Evolutionary conservation across 2,329 filamentous ascomycete species (phyloP), one percentile per base, ranked within the genome.

Genomic region (Alternaria novae-zelandiae): DNA sequence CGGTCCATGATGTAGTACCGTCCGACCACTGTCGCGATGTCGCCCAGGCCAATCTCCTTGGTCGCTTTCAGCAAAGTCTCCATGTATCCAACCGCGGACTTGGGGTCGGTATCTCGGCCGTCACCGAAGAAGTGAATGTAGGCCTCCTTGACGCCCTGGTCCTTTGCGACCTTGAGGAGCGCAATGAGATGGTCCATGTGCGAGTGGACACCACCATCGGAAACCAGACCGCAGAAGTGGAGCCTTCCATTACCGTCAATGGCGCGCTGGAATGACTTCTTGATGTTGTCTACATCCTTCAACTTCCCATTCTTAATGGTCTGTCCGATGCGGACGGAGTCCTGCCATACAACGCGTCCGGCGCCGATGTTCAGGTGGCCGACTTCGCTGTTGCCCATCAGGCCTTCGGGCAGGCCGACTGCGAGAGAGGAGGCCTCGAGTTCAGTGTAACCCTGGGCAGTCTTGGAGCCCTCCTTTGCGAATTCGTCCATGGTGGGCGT

Each of bases 91-190:
- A 89, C 90, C 60, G 92, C 91, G 64, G 93, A 97, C 87, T 97
- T 97, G 80, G 96, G 96, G 81, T 99, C 96, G 70, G 95, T 98
- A 79, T 99, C 96, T 80, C 96, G 92, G 74, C 96, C 96, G 82
- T 99, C 96, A 69, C 93, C 96, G 79, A 99, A 98, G 88, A 98
- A 98, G 87, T 99, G 96, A 78, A 99, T 96, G 85, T 91, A 98
- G 74, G 99, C 94, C 76, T 98, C 86, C 72, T 94, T 93, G 32
- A 99, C 88, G 51, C 88, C 89, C 77, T 92, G 89, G 74, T 92
- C 90, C 87, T 97, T 97, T 77, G 96, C 96, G 41, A 96, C 92
- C 81, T 91, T 88, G 70, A 99, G 88, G 41, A 99, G 88, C 61
- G 90, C 90, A 78, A 96, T 92, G 63, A 99, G 87, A 81, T 99